Base-by-base conservation (phyloP, 2,329 filamentous ascomycete genomes). In the Clarireedia sp. region DNA sequence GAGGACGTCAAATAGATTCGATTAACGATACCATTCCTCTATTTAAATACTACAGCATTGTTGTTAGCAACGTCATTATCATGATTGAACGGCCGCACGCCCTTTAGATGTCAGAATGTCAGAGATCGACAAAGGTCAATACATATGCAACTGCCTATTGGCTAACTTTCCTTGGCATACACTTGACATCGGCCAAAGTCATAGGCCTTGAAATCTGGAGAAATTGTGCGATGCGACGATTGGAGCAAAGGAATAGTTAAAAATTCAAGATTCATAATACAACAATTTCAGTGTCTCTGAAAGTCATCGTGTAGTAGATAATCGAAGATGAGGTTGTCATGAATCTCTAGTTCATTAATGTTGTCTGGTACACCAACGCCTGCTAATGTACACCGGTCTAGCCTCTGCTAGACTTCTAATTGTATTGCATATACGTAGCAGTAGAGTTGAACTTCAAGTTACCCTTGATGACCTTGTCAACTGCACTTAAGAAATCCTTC, bases 371-470 rank as follows among this genome's bases (percentile, higher is more conserved):
- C 64, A 66, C 66, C 63, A 61, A 54, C 64, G 62, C 66, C 67
- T 54, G 61, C 62, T 67, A 68, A 59, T 66, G 57, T 68, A 67
- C 65, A 68, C 29, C 58, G 53, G 52, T 12, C 54, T 48, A 54
- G 48, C 55, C 55, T 57, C 51, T 14, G 33, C 49, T 47, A 61
- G 51, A 53, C 57, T 44, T 67, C 65, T 95, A 97, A 75, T 99
- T 99, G 81, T 99, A 99, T 76, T 97, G 94, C 82, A 94, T 94
- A 77, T 99, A 99, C 60, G 89, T 90, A 49, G 94, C 92, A 57
- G 94, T 99, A 57, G 89, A 95, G 82, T 96, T 97, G 80, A 99
- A 99, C 83, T 99, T 99, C 71, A 96, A 78, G 74, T 97, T 96
- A 66, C 89, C 91, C 82, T 96, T 96, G 78, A 97, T 97, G 61